Evolutionary conservation across 2,329 filamentous ascomycete genomes (phyloP), one percentile per base, ranked within the genome.

Genomic region (Aureobasidium sp.): DNA sequence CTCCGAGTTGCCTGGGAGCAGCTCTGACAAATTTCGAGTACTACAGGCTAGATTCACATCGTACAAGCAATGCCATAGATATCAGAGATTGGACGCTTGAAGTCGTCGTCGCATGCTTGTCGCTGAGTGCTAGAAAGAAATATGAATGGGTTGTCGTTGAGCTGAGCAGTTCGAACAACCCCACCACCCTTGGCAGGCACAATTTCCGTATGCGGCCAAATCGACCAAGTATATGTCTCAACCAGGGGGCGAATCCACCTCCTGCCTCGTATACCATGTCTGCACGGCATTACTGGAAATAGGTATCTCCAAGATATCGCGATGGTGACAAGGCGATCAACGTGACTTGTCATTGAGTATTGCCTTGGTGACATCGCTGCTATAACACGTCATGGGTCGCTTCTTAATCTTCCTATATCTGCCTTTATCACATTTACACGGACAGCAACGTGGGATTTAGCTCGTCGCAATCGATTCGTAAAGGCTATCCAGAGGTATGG

Each of bases 181-280:
- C 54, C 53, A 25, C 53, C 41, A 34, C 53, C 16, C 54, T 48
- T 58, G 54, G 54, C 54, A 58, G 54, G 54, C 21, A 58, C 54
- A 58, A 58, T 58, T 48, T 58, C 32, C 36, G 42, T 32, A 25
- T 58, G 42, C 54, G 13, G 34, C 29, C 32, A 58, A 21, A 48
- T 58, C 32, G 39, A 57, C 13, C 53, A 55, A 57, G 39, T 30
- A 45, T 10, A 57, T 57, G 53, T 57, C 39, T 45, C 29, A 21
- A 21, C 53, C 53, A 57, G 53, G 53, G 53, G 53, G 9, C 29
- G 30, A 45, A 45, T 57, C 21, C 54, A 48, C 54, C 54, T 58
- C 54, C 54, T 58, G 42, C 54, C 42, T 47, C 54, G 54, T 58
- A 48, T 58, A 58, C 54, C 34, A 58, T 30, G 15, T 45, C 39